Base-by-base conservation (phyloP, 768 basidiomycete species). In the Podaxis sp. region DNA sequence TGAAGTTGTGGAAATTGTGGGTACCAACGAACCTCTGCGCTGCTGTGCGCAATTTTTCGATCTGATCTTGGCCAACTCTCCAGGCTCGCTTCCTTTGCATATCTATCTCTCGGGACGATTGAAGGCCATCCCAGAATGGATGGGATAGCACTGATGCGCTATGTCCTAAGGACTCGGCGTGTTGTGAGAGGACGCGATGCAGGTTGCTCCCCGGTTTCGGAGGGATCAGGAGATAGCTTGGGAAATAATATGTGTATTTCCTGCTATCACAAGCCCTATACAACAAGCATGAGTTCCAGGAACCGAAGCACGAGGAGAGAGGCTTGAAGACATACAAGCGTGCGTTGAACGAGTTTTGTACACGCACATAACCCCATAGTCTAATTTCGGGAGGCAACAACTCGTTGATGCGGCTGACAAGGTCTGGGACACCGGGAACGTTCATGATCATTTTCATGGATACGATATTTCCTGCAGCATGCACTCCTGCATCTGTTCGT, bases 1-100 rank as follows among this genome's bases (percentile, higher is more conserved):
- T 99, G 69, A 96, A 99, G 72, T 99, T 99, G 75, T 97, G 95
- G 74, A 96, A 99, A 74, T 99, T 99, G 75, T 97, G 95, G 2
- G 93, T 93, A 6, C 93, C 96, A 67, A 90, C 83, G 69, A 87
- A 99, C 69, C 81, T 85, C 57, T 80, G 77, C 4, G 87, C 85
- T 1, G 84, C 74, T 13, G 73, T 75, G 58, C 88, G 80, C 30
- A 97, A 77, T 39, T 75, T 69, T 52, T 80, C 81, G 26, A 97
- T 64, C 24, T 85, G 82, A 8, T 80, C 81, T 2, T 77, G 48
- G 36, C 74, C 70, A 12, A 87, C 82, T 61, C 95, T 84, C 89
- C 92, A 98, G 7, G 76, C 76, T 55, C 89, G 82, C 70, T 92
- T 93, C 33, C 85, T 80, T n/a, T 66, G 66, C 46, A 89, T 77